Base-by-base conservation (phyloP, 2,329 filamentous ascomycete genomes). In the Xylariaceae sp. region DNA sequence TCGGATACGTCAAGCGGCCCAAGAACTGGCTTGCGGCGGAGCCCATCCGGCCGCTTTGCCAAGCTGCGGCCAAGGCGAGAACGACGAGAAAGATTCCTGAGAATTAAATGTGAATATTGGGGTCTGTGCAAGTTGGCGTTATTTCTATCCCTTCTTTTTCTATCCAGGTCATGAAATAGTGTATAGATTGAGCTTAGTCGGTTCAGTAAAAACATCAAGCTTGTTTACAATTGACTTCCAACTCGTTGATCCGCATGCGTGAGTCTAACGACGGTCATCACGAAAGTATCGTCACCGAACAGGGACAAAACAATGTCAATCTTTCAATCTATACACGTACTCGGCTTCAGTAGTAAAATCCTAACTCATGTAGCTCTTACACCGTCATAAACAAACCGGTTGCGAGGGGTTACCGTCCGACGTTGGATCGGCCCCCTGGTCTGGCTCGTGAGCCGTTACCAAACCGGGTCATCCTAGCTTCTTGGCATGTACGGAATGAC, bases 1-100 rank as follows among this genome's bases (percentile, higher is more conserved):
- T 95, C 3, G 94, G 94, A 2, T 83, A 81, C 71, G 83, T 97
- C 11, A 80, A 84, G 72, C 79, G 84, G 61, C 80, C 83, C 60
- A 78, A 77, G 23, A 79, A 74, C 18, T 88, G 86, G 77, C 79
- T 87, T 71, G 80, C 88, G 69, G 84, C 82, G 67, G 76, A 80
- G 75, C 83, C 84, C 4, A 77, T 77, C 69, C 82, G 82, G 70
- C 76, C 80, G 72, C 76, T 96, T 66, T 97, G 92, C 75, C 83
- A 84, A 67, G 74, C 78, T 66, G 92, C 91, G 48, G 78, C 84
- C 70, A 84, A 88, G 65, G 74, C 75, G 1, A 73, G 84, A 64
- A 75, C 75, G 56, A 78, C 75, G 72, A 79, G 83, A 73, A 81
- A 82, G 66, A 76, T 86, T 65, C 88, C 87, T n/a, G 79, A 77